These are phyloP conservation scores for Pestalotiopsis sp. DNA, from an alignment of 2,329 filamentous ascomycete species.

Conservation along the genomic window DNA sequence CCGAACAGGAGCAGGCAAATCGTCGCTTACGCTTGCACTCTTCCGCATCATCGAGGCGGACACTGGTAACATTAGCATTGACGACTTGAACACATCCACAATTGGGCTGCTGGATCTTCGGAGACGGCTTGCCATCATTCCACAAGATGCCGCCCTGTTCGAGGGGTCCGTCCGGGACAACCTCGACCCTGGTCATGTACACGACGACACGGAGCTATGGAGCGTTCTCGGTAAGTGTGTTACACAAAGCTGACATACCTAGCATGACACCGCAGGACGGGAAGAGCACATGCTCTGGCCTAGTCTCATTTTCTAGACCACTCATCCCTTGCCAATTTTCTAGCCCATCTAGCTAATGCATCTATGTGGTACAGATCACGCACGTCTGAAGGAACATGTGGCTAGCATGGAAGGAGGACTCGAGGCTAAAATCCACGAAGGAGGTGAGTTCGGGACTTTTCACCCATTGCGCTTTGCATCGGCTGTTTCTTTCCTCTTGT, in stretches of 20 bases:
- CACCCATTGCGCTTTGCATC: conserved; percentile 27
- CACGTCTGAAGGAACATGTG: conserved; percentile 89
- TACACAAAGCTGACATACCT: conserved; percentile 22
- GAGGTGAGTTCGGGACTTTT: conserved; percentile 63
- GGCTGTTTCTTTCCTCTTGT: conserved; percentile 17
- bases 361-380: conserved; percentile 68
- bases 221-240: conserved; percentile 78
- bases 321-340: conserved; percentile 18
- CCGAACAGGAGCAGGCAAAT: conserved; percentile 94
- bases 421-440: conserved; percentile 90
- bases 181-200: conserved; percentile 89
- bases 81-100: conserved; percentile 82
- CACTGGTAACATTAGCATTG: conserved; percentile 84
- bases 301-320: conserved; percentile 18
- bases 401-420: conserved; percentile 84
- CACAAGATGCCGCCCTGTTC: conserved; percentile 95
- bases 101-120: conserved; percentile 91
- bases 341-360: conserved; percentile 38
- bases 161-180: conserved; percentile 94
- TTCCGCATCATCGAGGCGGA: conserved; percentile 94
- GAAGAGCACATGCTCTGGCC: conserved; percentile 23
- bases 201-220: conserved; percentile 97
- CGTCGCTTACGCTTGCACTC: conserved; percentile 85
- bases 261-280: conserved; percentile 21
- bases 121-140: conserved; percentile 90